Conservation (phyloP, 2,329 filamentous ascomycete genomes). For the Mariannaea elegans region DNA sequence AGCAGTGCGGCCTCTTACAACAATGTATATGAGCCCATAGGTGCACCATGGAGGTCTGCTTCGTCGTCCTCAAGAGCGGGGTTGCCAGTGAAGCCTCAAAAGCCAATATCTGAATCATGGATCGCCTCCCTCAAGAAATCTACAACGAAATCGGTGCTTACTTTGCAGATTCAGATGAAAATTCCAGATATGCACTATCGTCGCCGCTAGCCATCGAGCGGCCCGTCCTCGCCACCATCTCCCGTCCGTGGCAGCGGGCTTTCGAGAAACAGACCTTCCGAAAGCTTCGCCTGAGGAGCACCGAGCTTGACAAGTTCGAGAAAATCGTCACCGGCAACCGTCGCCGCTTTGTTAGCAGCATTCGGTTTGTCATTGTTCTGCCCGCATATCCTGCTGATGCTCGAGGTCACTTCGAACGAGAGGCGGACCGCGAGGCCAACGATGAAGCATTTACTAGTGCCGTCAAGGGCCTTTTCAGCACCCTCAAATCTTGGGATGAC, state of each 20-base stretch:
- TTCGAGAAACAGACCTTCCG: slow-evolving; percentile 34
- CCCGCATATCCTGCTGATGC: slow-evolving; percentile 27
- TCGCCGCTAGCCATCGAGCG: slow-evolving; percentile 19
- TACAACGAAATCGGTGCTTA: slow-evolving; percentile 30
- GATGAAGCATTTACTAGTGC: slow-evolving; percentile 32
- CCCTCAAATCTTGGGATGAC: slow-evolving; percentile 30
- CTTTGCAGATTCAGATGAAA: slow-evolving; percentile 24
- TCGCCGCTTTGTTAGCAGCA: slow-evolving; percentile 27
- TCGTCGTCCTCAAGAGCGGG: slow-evolving; percentile 16
- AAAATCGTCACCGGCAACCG: slow-evolving; percentile 23
- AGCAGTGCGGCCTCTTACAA: slow-evolving; percentile 17
- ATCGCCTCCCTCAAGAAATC: slow-evolving; percentile 27
- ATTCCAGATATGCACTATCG: slow-evolving; percentile 20
- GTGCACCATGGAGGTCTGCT: slow-evolving; percentile 12
- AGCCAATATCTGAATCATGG: slow-evolving; percentile 19
- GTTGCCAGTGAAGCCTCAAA: slow-evolving; percentile 13
- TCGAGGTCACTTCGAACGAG: slow-evolving; percentile 31
- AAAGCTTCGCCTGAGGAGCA: slow-evolving; percentile 29
- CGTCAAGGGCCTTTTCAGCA: slow-evolving; percentile 27
- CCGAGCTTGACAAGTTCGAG: slow-evolving; percentile 28
- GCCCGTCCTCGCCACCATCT: slow-evolving; percentile 31
- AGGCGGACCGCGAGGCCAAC: slow-evolving; percentile 29
- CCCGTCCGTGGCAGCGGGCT: slow-evolving; percentile 32
- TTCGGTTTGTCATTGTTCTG: slow-evolving; percentile 29
- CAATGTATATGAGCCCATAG: slow-evolving; percentile 24